Evolutionary conservation across 1,284 basidiomycete genomes (phyloP).

Genomic region (Leccinum angustisporum): DNA sequence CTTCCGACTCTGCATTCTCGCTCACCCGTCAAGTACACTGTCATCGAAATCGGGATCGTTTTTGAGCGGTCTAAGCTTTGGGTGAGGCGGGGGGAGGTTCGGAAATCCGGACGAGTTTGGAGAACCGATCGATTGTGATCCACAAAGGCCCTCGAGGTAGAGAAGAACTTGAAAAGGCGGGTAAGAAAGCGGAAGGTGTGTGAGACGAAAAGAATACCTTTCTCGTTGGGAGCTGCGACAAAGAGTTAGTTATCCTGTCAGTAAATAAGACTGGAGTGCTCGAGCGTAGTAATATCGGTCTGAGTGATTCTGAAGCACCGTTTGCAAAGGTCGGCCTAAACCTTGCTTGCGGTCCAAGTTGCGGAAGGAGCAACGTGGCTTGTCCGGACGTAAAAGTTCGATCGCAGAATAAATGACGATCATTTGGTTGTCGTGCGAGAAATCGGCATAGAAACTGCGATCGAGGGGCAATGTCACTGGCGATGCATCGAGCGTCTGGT

Average conservation of each 20-base stretch:
- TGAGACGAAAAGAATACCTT: conserved; percentile 38
- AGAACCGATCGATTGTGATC: conserved; percentile 39
- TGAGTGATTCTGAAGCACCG: conserved; percentile 29
- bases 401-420: conserved; percentile 73
- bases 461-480: conserved; percentile 73
- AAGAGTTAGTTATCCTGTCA: conserved; percentile 1
- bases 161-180: conserved; percentile 51
- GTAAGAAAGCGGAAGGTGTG: conserved; percentile 7
- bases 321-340: no score
- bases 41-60: conserved; percentile 46
- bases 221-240: conserved; percentile 48
- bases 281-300: conserved; percentile 61
- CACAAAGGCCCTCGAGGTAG: conserved; percentile 64
- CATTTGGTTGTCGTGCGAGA: conserved; percentile 84
- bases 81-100: conserved; percentile 39
- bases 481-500: conserved; percentile 69
- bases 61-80: conserved; percentile 36
- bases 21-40: conserved; percentile 4
- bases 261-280: conserved; percentile 47
- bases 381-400: conserved; percentile 57
- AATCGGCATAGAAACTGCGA: conserved; percentile 69
- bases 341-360: no score
- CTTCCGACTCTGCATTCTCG: conserved; percentile 59
- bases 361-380: conserved; percentile 22
- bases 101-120: conserved; percentile 39